Evolutionary conservation across 352 stramenopile species (phyloP), one percentile per base, ranked within the genome.

Genomic region (Pythium biforme): DNA sequence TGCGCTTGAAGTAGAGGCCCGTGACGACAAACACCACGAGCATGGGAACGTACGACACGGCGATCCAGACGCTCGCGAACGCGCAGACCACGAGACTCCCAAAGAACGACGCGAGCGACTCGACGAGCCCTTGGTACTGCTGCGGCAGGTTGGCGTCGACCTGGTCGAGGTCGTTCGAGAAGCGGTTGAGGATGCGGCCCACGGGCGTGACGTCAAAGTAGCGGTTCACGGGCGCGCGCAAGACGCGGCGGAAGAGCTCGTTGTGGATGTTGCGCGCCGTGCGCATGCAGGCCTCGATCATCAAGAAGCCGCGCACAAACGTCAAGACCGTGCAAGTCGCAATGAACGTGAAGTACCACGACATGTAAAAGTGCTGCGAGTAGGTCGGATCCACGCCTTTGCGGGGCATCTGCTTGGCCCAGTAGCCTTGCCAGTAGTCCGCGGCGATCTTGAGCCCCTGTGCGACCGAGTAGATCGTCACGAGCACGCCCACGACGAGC

Each of bases 1-100:
- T 83, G 53, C 74, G 64, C 60, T 97, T 77, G 66, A 95, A 97
- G 59, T 97, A 97, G 25, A 92, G 84, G 17, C 79, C 65, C 25
- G 81, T 55, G 5, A 72, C 53, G 15, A 62, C 66, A 27, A 88
- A 75, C 20, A 89, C 63, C 11, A 72, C 5, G 1, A 85, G 33
- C 4, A 89, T 62, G 4, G 81, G 91, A 7, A 91, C 66, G n/a
- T 88, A 82, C 26, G 78, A 65, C 5, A 88, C n/a, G 0, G 58
- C 66, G 47, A 89, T 70, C 61, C 62, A 76, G 31, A 71, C 71
- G 0, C 62, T 77, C 8, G 73, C 68, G n/a, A 73, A 62, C 0
- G 58, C 74, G 17, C 67, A 81, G 3, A 87, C 74, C 0, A 77
- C 57, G 2, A 83, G 56, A 2, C 58, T 59, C 7, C 71, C 74